Evolutionary conservation across 352 stramenopile species (phyloP).

Genomic region (Phytophthora melonis): DNA sequence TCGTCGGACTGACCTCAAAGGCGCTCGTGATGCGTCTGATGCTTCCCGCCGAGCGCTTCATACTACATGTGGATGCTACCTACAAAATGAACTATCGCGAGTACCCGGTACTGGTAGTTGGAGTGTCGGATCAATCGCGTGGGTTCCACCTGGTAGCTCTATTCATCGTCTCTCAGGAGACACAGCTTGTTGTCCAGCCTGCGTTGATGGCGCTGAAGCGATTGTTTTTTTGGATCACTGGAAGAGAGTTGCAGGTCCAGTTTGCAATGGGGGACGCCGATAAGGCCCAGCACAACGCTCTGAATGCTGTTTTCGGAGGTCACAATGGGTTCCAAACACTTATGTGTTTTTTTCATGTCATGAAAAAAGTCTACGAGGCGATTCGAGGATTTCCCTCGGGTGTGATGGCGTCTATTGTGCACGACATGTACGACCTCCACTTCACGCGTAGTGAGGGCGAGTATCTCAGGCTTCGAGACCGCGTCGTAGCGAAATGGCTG

Average conservation of each 20-base stretch:
- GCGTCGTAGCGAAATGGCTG: no score
- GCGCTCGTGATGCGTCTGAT: not conserved
- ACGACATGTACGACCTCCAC: no score
- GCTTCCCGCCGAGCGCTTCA: not conserved
- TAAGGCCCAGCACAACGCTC: not conserved
- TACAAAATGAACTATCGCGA: conserved; percentile 10
- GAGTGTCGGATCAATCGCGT: not conserved
- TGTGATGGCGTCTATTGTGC: no score
- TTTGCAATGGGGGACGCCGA: conserved; percentile 27
- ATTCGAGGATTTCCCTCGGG: no score
- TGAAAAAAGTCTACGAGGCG: conserved; percentile 23
- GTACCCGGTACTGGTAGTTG: conserved; percentile 8
- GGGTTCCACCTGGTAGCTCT: no score
- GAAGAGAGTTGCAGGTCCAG: no score
- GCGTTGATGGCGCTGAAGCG: no score
- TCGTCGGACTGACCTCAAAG: not conserved
- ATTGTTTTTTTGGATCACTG: no score
- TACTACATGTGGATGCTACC: conserved; percentile 12
- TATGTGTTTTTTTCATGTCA: conserved; percentile 32
- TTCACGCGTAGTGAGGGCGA: no score
- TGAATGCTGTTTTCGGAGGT: not conserved
- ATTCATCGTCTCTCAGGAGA: no score
- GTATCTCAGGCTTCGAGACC: no score
- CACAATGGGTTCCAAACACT: not conserved
- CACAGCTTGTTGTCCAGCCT: no score